Base-by-base conservation (phyloP, 2,329 filamentous ascomycete genomes). In the Pochonia chlamydosporia region DNA sequence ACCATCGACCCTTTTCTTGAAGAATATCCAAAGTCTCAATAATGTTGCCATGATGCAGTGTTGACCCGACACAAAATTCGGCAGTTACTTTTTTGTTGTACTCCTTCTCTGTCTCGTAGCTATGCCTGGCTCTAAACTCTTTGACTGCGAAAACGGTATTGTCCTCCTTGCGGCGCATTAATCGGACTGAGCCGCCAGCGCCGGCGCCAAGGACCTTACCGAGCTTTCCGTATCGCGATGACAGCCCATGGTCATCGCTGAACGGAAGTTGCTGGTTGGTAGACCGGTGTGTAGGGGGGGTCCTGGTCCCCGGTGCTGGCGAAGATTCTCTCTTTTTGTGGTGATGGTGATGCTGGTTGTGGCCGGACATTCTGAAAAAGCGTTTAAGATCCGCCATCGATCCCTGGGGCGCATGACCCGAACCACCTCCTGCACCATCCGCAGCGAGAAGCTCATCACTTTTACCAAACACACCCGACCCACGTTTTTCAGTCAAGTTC, bases 11-110 rank as follows among this genome's bases (percentile, higher is more conserved):
- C 66, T 92, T 93, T 68, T 99, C 93, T 56, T 95, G 88, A 10
- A 99, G 82, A 53, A 99, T 95, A 65, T 99, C 93, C 55, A 99
- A 78, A 1, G 93, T 97, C 66, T 99, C 93, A 59, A 99, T 97
- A 56, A 99, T 90, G 63, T 99, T 99, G 58, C 93, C 92, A 60
- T 99, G 93, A 60, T 97, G 93, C 31, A 99, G 74, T 0, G 93
- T 96, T 3, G 92, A 97, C 11, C 93, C 93, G 56, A 99, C 92
- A 63, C 93, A 99, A 66, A 99, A 99, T 62, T 99, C 93, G 3
- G 93, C 92, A 1, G 93, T 99, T 40, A 99, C 83, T 65, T 99
- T 99, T 69, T 99, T 99, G 56, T 90, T 89, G 61, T 99, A 99
- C 56, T 97, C 93, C 59, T 88, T 89, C 63, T 96, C 87, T 2